Evolutionary conservation across 805 yeast species (phyloP).

Genomic region (Zygosaccharomyces rouxii): DNA sequence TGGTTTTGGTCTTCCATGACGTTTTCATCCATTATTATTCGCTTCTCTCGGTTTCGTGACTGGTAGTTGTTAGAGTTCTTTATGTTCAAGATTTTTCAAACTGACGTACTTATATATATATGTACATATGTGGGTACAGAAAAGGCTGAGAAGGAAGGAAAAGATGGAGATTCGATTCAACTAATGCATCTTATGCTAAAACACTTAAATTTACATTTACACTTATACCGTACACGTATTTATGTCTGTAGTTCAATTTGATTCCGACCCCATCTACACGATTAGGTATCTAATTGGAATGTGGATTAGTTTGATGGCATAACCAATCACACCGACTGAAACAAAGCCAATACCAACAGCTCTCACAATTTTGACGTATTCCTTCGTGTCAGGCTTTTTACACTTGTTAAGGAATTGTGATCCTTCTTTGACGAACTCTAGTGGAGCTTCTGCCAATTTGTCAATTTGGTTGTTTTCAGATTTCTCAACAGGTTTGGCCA

Average conservation of each 20-base stretch:
- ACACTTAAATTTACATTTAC: no score
- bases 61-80: neutral
- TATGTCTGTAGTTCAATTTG: no score
- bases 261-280: constrained; percentile 46
- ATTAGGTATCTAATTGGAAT: constrained; percentile 95
- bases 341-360: constrained; percentile 96
- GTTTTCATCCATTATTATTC: constrained; percentile 1
- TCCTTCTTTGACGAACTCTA: constrained; percentile 89
- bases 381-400: constrained; percentile 87
- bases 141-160: neutral
- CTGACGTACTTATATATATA: constrained; percentile 1
- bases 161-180: neutral
- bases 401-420: constrained; percentile 83
- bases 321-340: constrained; percentile 97
- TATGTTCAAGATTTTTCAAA: constrained; percentile 1
- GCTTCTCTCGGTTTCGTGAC: neutral
- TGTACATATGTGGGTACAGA: constrained; percentile 2
- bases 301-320: constrained; percentile 87
- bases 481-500: constrained; percentile 31
- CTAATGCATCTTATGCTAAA: no score
- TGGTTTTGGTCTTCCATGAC: constrained; percentile 2
- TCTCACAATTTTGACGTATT: constrained; percentile 80
- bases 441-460: constrained; percentile 78
- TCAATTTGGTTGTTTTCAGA: constrained; percentile 40
- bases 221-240: neutral